These are phyloP conservation scores for Kluyveromyces wickerhamii DNA, from an alignment of 805 yeast species.

Conservation along the genomic window DNA sequence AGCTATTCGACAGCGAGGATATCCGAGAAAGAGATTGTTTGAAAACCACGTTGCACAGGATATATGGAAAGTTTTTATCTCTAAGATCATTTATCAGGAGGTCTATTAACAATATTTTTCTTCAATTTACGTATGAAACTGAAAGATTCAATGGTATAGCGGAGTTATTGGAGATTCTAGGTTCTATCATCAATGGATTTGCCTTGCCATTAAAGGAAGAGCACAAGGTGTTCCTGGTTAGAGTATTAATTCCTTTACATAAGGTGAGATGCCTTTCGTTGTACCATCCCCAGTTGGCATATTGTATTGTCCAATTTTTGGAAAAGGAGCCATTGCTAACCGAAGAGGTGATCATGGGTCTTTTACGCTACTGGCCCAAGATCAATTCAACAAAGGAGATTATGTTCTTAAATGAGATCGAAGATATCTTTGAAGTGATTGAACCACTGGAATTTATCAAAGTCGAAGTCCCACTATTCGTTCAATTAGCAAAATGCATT, in stretches of 20 bases:
- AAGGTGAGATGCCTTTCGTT: constrained; percentile 81
- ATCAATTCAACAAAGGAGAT: constrained; percentile 91
- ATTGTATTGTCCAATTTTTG: constrained; percentile 91
- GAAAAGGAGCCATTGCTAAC: constrained; percentile 90
- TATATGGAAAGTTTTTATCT: constrained; percentile 89
- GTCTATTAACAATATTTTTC: constrained; percentile 82
- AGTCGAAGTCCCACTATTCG: constrained; percentile 87
- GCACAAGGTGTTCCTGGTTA: constrained; percentile 80
- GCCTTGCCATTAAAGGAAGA: constrained; percentile 96
- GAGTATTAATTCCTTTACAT: constrained; percentile 87
- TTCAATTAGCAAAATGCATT: constrained; percentile 89
- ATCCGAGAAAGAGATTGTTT: constrained; percentile 93
- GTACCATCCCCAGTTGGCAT: constrained; percentile 95
- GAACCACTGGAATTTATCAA: constrained; percentile 88
- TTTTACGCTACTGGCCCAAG: constrained; percentile 94
- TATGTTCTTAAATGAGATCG: constrained; percentile 91
- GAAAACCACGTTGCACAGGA: constrained; percentile 90
- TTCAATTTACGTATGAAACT: constrained; percentile 91
- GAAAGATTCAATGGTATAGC: constrained; percentile 94
- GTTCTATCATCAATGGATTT: constrained; percentile 94
- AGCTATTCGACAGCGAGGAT: constrained; percentile 92
- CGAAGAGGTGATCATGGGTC: constrained; percentile 93
- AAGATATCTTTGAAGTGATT: constrained; percentile 92
- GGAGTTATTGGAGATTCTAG: constrained; percentile 88
- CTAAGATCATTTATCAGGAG: constrained; percentile 86